These are phyloP conservation scores for Trichophyton benhamiae DNA, from an alignment of 2,329 filamentous ascomycete species.

Conservation along the genomic window DNA sequence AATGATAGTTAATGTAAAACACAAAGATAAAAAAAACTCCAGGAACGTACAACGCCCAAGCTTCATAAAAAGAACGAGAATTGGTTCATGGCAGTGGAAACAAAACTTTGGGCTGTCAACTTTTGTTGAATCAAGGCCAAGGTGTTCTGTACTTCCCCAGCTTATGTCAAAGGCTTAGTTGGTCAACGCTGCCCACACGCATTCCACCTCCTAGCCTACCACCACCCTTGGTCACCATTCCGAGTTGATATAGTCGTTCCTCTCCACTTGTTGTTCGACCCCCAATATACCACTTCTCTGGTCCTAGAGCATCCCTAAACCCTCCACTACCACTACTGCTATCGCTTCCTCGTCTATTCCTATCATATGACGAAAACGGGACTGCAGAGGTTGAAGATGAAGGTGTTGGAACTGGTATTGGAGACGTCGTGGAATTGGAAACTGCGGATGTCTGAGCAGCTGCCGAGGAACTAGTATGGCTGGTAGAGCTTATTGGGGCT, in stretches of 20 bases:
- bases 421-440: conserved; percentile 16
- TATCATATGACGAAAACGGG: conserved; percentile 17
- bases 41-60: background rate
- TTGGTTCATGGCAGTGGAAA: background rate
- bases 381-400: conserved; percentile 18
- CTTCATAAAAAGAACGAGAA: background rate
- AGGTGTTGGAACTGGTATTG: conserved; percentile 25
- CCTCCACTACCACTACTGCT: conserved; percentile 37
- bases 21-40: background rate
- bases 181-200: conserved; percentile 37
- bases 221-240: conserved; percentile 36
- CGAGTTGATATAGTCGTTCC: conserved; percentile 38
- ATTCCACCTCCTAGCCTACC: conserved; percentile 31
- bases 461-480: conserved; percentile 11
- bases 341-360: conserved; percentile 36
- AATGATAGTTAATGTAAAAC: background rate
- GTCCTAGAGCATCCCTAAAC: conserved; percentile 36
- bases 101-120: background rate
- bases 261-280: conserved; percentile 36
- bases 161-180: conserved; percentile 34
- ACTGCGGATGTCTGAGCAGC: conserved; percentile 17
- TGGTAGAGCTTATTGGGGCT: conserved; percentile 12
- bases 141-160: background rate
- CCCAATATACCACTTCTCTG: conserved; percentile 42
- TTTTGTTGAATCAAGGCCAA: background rate